Conservation (phyloP, 495 filamentous ascomycete genomes). For the Tuber melanosporum region DNA sequence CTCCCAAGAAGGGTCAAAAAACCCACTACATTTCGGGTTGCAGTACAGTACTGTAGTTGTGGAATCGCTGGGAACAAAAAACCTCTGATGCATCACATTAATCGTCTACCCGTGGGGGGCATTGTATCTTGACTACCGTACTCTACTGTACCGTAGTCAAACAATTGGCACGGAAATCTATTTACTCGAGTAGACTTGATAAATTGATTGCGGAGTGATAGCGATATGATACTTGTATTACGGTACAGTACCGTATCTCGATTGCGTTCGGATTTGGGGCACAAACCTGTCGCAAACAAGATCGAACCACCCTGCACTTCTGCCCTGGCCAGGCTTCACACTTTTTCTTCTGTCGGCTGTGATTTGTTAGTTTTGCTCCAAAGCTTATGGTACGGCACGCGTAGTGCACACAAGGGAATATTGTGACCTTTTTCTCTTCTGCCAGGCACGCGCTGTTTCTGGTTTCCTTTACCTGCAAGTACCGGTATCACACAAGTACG, state of each 20-base stretch:
- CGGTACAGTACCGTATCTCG: neutral
- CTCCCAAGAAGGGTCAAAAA: neutral
- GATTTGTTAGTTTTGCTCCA: neutral
- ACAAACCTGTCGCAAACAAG: constrained; percentile 7
- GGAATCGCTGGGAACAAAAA: neutral
- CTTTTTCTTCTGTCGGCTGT: neutral
- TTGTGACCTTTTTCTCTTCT: neutral
- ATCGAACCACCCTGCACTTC: constrained; percentile 19
- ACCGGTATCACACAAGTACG: neutral
- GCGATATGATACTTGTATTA: neutral
- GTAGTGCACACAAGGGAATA: neutral
- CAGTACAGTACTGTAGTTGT: neutral
- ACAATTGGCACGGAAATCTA: neutral
- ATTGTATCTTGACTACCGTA: neutral
- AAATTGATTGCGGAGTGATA: neutral
- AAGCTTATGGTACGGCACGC: neutral
- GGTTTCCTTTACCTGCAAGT: neutral
- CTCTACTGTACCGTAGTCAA: too few species aligned
- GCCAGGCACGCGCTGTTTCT: constrained; percentile 4
- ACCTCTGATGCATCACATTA: neutral
- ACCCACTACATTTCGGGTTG: neutral
- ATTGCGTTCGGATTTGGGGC: neutral
- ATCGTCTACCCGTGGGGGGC: neutral
- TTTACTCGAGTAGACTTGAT: neutral
- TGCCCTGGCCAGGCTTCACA: constrained; percentile 16